phyloP scores from a whole-genome alignment of 2,329 filamentous ascomycete genomes.

The Monilinia vaccinii-corymbosi region DNA sequence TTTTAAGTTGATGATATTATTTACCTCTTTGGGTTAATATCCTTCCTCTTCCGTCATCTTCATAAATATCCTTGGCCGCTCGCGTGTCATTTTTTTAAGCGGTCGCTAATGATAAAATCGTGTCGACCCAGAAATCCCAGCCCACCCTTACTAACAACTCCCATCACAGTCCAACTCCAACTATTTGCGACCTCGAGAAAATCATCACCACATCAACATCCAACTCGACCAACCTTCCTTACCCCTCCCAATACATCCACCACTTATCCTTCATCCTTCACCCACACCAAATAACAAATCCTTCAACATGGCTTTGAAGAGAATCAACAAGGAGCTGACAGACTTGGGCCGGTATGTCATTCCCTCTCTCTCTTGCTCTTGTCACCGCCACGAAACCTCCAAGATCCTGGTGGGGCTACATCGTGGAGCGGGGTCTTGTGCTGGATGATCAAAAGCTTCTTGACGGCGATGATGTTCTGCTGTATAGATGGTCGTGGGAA shows the following conservation, averaged over 20 bases:
- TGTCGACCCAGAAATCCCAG: constrained; percentile 8
- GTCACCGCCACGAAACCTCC: constrained; percentile 14
- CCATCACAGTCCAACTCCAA: constrained; percentile 18
- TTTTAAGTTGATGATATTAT: too few species aligned
- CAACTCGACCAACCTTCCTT: constrained; percentile 2
- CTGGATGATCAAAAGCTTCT: constrained; percentile 29
- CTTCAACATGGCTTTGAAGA: constrained; percentile 70
- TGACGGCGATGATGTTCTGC: constrained; percentile 1
- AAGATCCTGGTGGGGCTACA: constrained; percentile 24
- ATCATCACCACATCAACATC: constrained; percentile 16
- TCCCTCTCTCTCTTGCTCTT: constrained; percentile 1
- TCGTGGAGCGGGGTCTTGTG: constrained; percentile 27
- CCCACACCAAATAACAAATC: constrained; percentile 16
- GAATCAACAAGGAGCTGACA: constrained; percentile 90
- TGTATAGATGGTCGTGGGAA: constrained; percentile 1
- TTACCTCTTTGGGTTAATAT: too few species aligned
- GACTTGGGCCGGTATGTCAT: constrained; percentile 73
- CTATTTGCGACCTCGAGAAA: constrained; percentile 22
- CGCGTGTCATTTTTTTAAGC: constrained; percentile 19
- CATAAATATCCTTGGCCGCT: constrained; percentile 18
- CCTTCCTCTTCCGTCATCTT: constrained; percentile 15
- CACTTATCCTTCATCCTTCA: constrained; percentile 16
- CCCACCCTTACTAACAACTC: constrained; percentile 13
- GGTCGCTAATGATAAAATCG: constrained; percentile 19
- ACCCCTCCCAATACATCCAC: not conserved